Conservation (phyloP, 164 flowering plant species). For the Protea cynaroides region DNA sequence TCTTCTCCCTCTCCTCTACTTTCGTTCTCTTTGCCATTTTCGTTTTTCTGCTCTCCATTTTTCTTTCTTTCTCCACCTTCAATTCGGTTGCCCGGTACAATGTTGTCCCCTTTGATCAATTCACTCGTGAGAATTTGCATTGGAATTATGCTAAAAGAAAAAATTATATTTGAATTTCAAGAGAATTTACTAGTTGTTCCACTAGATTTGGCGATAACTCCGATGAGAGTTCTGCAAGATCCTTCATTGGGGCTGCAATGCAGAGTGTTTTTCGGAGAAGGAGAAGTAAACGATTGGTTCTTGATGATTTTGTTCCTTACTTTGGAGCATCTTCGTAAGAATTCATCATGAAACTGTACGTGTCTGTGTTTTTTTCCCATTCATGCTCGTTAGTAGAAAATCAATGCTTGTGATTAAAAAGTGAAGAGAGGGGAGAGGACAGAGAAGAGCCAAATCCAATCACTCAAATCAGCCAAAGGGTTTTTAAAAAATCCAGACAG, state of each 20-base stretch:
- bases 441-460: no score
- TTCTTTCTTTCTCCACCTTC: no score
- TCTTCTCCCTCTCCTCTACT: no score
- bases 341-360: slow-evolving; percentile 96
- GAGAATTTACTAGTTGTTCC: slow-evolving; percentile 81
- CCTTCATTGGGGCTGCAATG: slow-evolving; percentile 75
- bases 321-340: slow-evolving; percentile 75
- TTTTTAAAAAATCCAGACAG: no score
- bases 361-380: neutral
- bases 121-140: neutral
- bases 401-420: no score
- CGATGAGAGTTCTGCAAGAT: slow-evolving; percentile 93
- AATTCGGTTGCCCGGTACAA: no score
- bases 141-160: neutral
- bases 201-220: slow-evolving; percentile 83
- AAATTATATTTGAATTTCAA: slow-evolving; percentile 18
- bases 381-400: no score
- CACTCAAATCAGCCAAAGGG: no score
- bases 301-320: slow-evolving; percentile 70
- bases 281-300: slow-evolving; percentile 92
- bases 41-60: no score
- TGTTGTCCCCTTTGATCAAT: neutral
- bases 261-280: slow-evolving; percentile 81
- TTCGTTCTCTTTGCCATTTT: no score
- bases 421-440: no score